A percentile compares a stretch with the other conserved stretches of the same genome.
Conservation (phyloP, 2,329 filamentous ascomycete genomes). For the Fusarium sp. region DNA sequence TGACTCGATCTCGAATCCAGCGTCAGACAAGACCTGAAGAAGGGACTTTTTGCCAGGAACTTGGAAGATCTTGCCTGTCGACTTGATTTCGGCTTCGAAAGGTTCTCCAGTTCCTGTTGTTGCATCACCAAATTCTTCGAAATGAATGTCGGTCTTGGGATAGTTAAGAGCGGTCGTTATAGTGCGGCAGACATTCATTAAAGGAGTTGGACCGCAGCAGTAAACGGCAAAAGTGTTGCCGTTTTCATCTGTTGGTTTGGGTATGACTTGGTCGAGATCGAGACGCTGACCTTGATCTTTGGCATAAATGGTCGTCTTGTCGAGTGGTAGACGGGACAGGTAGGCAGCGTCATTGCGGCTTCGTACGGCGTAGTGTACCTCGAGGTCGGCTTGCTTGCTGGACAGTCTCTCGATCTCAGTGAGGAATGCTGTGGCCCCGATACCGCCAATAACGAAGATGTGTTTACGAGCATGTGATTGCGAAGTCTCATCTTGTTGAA, state of each 20-base stretch:
- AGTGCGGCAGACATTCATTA: slow-evolving; percentile 9
- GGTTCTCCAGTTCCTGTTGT: slow-evolving; percentile 25
- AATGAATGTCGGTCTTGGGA: not conserved
- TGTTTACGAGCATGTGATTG: not conserved
- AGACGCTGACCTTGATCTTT: slow-evolving; percentile 17
- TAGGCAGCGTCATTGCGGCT: slow-evolving; percentile 16
- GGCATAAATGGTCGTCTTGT: slow-evolving; percentile 9
- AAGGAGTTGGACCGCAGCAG: slow-evolving; percentile 14
- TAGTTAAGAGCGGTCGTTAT: slow-evolving; percentile 1
- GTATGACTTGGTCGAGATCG: not conserved
- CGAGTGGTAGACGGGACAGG: not conserved
- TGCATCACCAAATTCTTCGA: slow-evolving; percentile 29
- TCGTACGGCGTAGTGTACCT: slow-evolving; percentile 25
- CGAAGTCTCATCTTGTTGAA: too few relatives aligned
- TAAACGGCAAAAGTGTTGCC: not conserved
- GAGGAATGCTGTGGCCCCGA: slow-evolving; percentile 24
- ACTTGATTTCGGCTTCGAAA: slow-evolving; percentile 20
- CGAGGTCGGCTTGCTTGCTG: not conserved
- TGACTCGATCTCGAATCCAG: slow-evolving; percentile 29
- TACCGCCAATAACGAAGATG: slow-evolving; percentile 25
- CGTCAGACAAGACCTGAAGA: slow-evolving; percentile 24
- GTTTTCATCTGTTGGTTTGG: not conserved
- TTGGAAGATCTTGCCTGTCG: slow-evolving; percentile 5
- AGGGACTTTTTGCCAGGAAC: slow-evolving; percentile 22
- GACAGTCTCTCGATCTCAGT: not conserved